Conservation (phyloP, 768 basidiomycete genomes). For the Mrakia frigida region DNA sequence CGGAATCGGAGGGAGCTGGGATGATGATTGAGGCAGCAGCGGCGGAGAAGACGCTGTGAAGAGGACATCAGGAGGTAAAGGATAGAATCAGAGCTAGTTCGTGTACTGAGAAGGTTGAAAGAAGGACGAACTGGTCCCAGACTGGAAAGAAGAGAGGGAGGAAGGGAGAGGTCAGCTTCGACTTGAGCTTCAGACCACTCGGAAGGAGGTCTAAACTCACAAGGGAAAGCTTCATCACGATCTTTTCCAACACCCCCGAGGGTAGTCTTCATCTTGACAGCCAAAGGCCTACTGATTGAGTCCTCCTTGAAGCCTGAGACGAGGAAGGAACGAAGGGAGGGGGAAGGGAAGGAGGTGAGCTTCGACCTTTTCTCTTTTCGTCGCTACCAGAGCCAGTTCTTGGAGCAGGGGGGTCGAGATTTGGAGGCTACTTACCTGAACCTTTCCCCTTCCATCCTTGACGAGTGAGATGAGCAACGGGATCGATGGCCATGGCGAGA, state of each 20-base stretch:
- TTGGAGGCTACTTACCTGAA: constrained; percentile 43
- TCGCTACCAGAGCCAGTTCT: no score
- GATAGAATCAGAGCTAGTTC: not conserved
- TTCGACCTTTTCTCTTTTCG: not conserved
- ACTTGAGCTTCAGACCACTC: not conserved
- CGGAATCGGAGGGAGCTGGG: constrained; percentile 48
- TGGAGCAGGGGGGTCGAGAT: not conserved
- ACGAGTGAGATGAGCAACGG: constrained; percentile 54
- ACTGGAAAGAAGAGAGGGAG: constrained; percentile 41
- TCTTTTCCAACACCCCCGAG: constrained; percentile 86
- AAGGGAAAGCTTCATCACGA: constrained; percentile 89
- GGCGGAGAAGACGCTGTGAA: constrained; percentile 64
- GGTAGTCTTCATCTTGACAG: constrained; percentile 75
- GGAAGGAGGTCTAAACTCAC: not conserved
- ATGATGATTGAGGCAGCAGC: constrained; percentile 79
- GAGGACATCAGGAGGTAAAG: not conserved
- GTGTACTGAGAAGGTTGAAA: constrained; percentile 4
- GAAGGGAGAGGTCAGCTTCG: not conserved
- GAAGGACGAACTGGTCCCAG: constrained; percentile 83
- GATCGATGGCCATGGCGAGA: constrained; percentile 37
- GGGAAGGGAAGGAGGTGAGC: not conserved
- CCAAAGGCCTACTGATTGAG: constrained; percentile 68
- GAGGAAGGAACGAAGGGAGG: not conserved
- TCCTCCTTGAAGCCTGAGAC: constrained; percentile 52
- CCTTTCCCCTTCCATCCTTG: constrained; percentile 90